Evolutionary conservation across 1,139 yeast species (phyloP), one percentile per base, ranked within the genome.

Genomic region (Pneumocystis sp.): DNA sequence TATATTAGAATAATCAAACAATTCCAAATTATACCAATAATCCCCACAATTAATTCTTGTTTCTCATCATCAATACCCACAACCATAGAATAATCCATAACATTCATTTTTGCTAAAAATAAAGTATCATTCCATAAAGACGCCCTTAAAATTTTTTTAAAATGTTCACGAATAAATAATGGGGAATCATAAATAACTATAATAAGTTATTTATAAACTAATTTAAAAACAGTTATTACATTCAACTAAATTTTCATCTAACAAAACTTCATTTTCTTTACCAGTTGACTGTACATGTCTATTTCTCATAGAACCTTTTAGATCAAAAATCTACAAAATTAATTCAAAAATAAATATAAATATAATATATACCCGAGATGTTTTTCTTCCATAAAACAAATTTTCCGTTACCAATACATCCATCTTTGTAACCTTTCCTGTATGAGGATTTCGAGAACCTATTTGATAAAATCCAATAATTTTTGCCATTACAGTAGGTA

Each of bases 241-340:
- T 74, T 95, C 99, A 70, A 95, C 95, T 97, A 95, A 93, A 73
- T 95, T 95, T 72, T 93, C 99, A 76, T 95, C 99, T 66, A 95
- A 76, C 57, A 95, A 78, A 1, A 95, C 99, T 75, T 95, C 97
- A 72, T 95, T 90, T 69, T 87, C 97, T 72, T 85, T 85, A 5
- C 98, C 99, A 0, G 98, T 95, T 74, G 91, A 96, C 70, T 93
- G 87, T 44, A 91, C 98, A 72, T 91, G 97, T 68, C 99, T 80
- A 75, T 95, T 95, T 68, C 98, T 80, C 98, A 95, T 93, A 0
- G 97, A 90, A 0, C 99, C 99, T 75, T 95, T 95, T 74, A 95
- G 81, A 75, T 95, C 99, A 76, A 93, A 95, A 61, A 93, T 90
- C 70, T 64, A 35, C 8, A 50, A 25, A 21, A 10, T 21, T 17